A percentile compares a stretch with the other conserved stretches of the same genome.
Conservation (phyloP, 768 basidiomycete genomes). For the Lentinula lateritia region DNA sequence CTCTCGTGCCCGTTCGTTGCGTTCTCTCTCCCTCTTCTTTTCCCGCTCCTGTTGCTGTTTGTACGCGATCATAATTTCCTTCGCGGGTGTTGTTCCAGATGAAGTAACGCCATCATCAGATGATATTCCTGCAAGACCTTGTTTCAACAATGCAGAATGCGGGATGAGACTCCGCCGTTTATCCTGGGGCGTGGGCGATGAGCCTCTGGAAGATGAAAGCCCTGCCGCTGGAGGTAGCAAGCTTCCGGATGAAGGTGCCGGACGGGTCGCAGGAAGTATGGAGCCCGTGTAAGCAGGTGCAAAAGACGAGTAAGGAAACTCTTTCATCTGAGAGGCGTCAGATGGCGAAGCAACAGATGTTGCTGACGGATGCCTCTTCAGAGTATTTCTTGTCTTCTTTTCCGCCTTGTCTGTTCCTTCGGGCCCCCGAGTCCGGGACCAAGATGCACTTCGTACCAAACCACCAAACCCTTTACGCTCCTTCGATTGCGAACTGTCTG, state of each 20-base stretch:
- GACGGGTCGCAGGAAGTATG: not conserved
- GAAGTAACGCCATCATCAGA: not conserved
- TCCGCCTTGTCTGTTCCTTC: not conserved
- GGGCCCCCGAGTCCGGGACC: not conserved
- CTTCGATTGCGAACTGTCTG: not conserved
- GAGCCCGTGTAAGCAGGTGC: not conserved
- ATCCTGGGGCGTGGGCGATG: not conserved
- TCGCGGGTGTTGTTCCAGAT: constrained; percentile 1
- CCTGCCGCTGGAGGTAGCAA: not conserved
- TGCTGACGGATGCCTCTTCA: constrained; percentile 1
- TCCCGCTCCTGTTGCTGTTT: constrained; percentile 5
- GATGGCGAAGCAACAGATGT: not conserved
- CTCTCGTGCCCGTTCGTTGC: constrained; percentile 3
- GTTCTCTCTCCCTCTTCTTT: not conserved
- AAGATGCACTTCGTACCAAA: constrained; percentile 1
- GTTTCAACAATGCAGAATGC: constrained; percentile 1
- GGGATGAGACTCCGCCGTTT: constrained; percentile 3
- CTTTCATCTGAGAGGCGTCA: not conserved
- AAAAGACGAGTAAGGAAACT: constrained; percentile 4
- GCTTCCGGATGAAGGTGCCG: not conserved
- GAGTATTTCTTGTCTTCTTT: not conserved
- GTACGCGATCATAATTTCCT: constrained; percentile 6
- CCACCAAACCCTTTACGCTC: not conserved
- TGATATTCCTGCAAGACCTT: not conserved
- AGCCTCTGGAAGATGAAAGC: not conserved